These are phyloP conservation scores for Striga asiatica DNA, from an alignment of 257 asterid species.

Conservation along the genomic window DNA sequence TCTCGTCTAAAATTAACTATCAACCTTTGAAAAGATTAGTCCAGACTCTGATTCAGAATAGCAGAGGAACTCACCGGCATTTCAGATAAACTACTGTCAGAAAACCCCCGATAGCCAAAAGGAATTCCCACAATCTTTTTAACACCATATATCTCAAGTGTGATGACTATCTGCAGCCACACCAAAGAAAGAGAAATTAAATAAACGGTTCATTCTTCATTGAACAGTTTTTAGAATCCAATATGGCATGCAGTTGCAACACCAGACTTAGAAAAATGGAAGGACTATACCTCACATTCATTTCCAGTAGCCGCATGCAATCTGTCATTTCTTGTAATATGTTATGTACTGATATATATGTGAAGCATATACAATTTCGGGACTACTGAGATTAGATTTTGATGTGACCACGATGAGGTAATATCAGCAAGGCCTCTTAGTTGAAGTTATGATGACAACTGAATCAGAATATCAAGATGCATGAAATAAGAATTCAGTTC, in stretches of 20 bases:
- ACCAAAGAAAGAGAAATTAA: constrained; percentile 6
- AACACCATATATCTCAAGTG: constrained; percentile 89
- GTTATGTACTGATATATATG: not conserved
- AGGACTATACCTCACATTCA: constrained; percentile 1
- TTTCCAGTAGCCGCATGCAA: constrained; percentile 2
- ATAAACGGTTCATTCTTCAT: constrained; percentile 6
- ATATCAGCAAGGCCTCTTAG: not conserved
- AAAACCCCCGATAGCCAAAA: constrained; percentile 90
- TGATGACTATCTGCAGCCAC: constrained; percentile 64
- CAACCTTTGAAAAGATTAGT: no score
- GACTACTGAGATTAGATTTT: not conserved
- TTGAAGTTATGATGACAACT: not conserved
- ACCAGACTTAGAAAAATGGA: not conserved
- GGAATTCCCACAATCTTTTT: constrained; percentile 80
- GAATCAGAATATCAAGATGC: constrained; percentile 7
- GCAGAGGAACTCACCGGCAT: constrained; percentile 38
- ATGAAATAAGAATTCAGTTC: not conserved
- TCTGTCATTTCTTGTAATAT: not conserved
- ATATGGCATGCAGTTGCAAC: not conserved
- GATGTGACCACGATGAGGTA: constrained; percentile 1
- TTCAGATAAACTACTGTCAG: constrained; percentile 53
- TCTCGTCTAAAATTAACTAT: not conserved
- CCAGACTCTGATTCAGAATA: no score
- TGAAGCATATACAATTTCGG: not conserved
- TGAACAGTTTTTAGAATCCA: not conserved